Evolutionary conservation across 108 stramenopile genomes (phyloP).

Genomic region (Cyclotella choctawhatcheeana): DNA sequence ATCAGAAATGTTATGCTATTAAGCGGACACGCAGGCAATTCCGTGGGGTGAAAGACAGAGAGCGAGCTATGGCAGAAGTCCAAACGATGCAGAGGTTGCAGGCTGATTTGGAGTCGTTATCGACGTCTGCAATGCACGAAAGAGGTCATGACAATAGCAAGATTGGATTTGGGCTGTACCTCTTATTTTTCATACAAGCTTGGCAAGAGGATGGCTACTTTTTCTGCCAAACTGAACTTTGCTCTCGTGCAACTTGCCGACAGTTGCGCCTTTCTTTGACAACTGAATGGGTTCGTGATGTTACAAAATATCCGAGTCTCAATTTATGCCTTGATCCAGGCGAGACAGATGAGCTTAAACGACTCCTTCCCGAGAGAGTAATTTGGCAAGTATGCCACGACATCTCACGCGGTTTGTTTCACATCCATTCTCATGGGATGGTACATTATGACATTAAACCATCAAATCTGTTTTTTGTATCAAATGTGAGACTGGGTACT

Average conservation of each 20-base stretch:
- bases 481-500: slow-evolving; percentile 63
- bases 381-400: slow-evolving; percentile 90
- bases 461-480: slow-evolving; percentile 80
- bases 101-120: slow-evolving; percentile 35
- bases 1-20: slow-evolving; percentile 70
- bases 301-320: slow-evolving; percentile 71
- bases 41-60: slow-evolving; percentile 81
- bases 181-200: slow-evolving; percentile 82
- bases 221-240: slow-evolving; percentile 84
- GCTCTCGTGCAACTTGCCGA: slow-evolving; percentile 80
- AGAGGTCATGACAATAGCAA: slow-evolving; percentile 25
- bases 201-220: slow-evolving; percentile 89
- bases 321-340: slow-evolving; percentile 48
- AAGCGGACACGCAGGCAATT: slow-evolving; percentile 83
- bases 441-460: slow-evolving; percentile 91
- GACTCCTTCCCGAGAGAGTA: slow-evolving; percentile 68
- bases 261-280: slow-evolving; percentile 71
- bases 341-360: slow-evolving; percentile 30
- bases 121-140: slow-evolving; percentile 16
- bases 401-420: slow-evolving; percentile 73
- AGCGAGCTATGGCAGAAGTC: slow-evolving; percentile 77
- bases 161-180: slow-evolving; percentile 66
- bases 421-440: slow-evolving; percentile 78
- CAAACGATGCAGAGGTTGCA: slow-evolving; percentile 84
- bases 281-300: slow-evolving; percentile 58